Percentiles rank a stretch among this genome's conserved stretches.
These are phyloP conservation scores for Ajuga reptans DNA, from an alignment of 305 asterid species.

Conservation along the genomic window DNA sequence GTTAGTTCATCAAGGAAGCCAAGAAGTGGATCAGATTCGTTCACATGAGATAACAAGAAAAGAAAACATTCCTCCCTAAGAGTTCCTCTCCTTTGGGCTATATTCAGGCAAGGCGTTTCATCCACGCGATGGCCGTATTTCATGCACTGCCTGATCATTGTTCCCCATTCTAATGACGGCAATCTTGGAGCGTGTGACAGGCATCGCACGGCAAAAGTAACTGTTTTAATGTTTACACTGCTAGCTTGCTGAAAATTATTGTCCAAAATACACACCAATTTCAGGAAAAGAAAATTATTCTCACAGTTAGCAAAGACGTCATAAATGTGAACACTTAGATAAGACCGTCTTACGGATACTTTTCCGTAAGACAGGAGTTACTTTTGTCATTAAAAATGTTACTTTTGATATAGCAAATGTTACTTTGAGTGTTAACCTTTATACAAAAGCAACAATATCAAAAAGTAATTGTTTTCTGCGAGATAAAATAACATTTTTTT, in stretches of 20 bases:
- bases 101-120: constrained; percentile 30
- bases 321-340: neutral
- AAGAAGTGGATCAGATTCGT: constrained; percentile 62
- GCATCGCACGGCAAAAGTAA: constrained; percentile 56
- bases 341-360: too few species aligned
- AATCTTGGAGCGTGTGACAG: constrained; percentile 72
- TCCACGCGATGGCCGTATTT: constrained; percentile 57
- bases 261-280: neutral
- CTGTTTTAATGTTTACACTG: constrained; percentile 34
- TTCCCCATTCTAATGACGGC: constrained; percentile 81
- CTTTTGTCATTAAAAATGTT: too few species aligned
- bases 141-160: constrained; percentile 69
- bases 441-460: too few species aligned
- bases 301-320: neutral
- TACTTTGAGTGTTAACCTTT: too few species aligned
- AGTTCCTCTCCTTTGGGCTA: constrained; percentile 41
- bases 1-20: constrained; percentile 73
- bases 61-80: constrained; percentile 75
- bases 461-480: too few species aligned
- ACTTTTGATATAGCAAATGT: too few species aligned
- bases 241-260: constrained; percentile 42
- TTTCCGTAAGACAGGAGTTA: too few species aligned
- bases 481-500: too few species aligned
- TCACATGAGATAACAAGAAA: constrained; percentile 67
- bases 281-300: neutral